Base-by-base conservation (phyloP, 1,284 basidiomycete species). In the Ustilago crameri region DNA sequence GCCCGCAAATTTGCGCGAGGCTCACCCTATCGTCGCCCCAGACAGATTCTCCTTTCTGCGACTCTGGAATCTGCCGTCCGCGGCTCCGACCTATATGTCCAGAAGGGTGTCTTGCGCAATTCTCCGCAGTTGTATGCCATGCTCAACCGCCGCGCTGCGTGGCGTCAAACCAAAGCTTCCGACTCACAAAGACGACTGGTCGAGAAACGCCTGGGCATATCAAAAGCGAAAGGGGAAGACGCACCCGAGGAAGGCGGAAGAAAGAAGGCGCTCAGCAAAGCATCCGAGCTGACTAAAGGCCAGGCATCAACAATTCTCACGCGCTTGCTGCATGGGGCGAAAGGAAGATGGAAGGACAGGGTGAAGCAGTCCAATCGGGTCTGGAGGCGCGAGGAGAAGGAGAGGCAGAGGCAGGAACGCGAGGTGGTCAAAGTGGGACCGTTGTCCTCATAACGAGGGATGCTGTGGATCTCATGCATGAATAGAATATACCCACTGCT, bases 111-210 rank as follows among this genome's bases (percentile, higher is more conserved):
- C 12, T 82, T 90, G 27, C 84, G 81, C 47, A 88, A 48, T 61
- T 34, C 60, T 43, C 26, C 58, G 63, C 66, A 66, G 38, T 60
- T 80, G 65, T 76, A 38, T 40, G 51, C 58, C 5, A 49, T 65
- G 27, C 53, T 72, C 26, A 48, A 55, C 20, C 50, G 74, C 3
- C 59, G 70, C 23, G 92, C 93, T 0, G 84, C 83, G 15, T 97
- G 95, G 95, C 87, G 95, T 27, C 83, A 80, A 40, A 82, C 85
- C 3, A 88, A 89, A 9, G 91, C 93, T 0, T 88, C 90, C 1
- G 86, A 87, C 5, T 85, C 84, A 34, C 93, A 96, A 77, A 87
- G 88, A 61, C 76, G 83, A 9, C 84, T 90, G 38, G 84, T 95
- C n/a, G 72, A 83, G 12, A 91, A 89, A 71, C 85, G 89, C 41